Evolutionary conservation across 192 early-diverging fungal genomes (phyloP), one percentile per base, ranked within the genome.

Genomic region (Pilaira anomala): DNA sequence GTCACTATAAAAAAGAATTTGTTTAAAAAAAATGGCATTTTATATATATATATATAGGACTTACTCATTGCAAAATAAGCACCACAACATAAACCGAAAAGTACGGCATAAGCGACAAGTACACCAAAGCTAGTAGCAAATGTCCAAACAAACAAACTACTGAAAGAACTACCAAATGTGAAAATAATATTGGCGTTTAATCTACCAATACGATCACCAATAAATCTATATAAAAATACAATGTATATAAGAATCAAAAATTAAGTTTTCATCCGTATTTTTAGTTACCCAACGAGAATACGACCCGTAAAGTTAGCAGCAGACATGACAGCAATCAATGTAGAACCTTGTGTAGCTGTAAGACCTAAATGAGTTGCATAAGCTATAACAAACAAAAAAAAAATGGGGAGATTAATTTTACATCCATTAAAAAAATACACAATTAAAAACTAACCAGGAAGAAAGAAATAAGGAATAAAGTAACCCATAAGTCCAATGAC

Each of bases 131-230:
- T 67, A 24, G 30, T 58, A 9, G 69, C 74, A 64, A 68, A 71
- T 13, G 54, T 50, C 74, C 74, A 76, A 18, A 76, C 44, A 22
- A 67, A 33, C 1, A 67, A 46, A 45, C 40, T 50, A 25, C 48
- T 40, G 7, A 63, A 11, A 12, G 65, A 68, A 49, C 57, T 54
- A 4, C 63, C 33, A 8, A 67, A 18, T 30, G 64, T 57, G 22
- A 62, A 65, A n/a, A 71, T 19, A 8, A 76, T 57, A 40, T 52
- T 63, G 41, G 50, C 60, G 45, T 76, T 70, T 44, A 76, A 22
- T 16, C 62, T 46, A 12, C 74, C 74, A 19, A 76, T 63, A 16
- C 36, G 28, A 53, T 76, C 74, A 4, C 29, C 74, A 18, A 57
- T 14, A 28, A 29, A 29, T 22, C 62, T 62, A 25, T 39, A 39